These are phyloP conservation scores for Hippophae rhamnoides DNA, from an alignment of 306 rosid species.

Conservation along the genomic window DNA sequence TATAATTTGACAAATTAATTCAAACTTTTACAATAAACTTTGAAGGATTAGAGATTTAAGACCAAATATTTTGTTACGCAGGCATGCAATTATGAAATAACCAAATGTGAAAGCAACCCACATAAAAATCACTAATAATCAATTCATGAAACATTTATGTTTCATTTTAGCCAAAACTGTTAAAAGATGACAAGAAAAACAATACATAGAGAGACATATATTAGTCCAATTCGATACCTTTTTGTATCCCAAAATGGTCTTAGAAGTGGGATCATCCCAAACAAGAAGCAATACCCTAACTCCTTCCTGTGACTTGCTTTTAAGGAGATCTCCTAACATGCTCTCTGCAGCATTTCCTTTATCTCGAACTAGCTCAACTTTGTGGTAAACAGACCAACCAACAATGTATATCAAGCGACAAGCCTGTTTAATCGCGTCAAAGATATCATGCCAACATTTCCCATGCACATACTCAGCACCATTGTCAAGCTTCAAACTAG, in stretches of 20 bases:
- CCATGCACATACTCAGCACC: constrained; percentile 36
- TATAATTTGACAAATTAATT: too few species aligned
- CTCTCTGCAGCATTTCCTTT: constrained; percentile 16
- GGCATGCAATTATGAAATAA: too few species aligned
- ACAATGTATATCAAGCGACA: constrained; percentile 60
- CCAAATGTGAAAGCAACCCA: too few species aligned
- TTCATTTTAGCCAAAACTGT: neutral
- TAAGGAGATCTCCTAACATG: constrained; percentile 70
- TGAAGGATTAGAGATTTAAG: too few species aligned
- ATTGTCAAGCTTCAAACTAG: constrained; percentile 37
- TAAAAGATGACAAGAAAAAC: neutral
- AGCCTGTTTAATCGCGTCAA: constrained; percentile 60
- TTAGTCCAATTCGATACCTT: constrained; percentile 27
- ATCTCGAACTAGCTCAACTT: constrained; percentile 56
- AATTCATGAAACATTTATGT: too few species aligned
- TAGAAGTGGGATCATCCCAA: constrained; percentile 93
- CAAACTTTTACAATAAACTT: too few species aligned
- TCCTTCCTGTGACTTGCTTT: constrained; percentile 77
- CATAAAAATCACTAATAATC: too few species aligned
- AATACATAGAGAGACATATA: neutral
- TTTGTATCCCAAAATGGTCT: constrained; percentile 51
- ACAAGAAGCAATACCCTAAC: constrained; percentile 81
- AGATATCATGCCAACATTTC: constrained; percentile 67
- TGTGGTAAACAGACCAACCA: constrained; percentile 86
- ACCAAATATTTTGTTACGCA: too few species aligned